Percentiles rank a stretch among this genome's conserved stretches.
These are phyloP conservation scores for Daedalea quercina DNA, from an alignment of 768 basidiomycete species.

Conservation along the genomic window DNA sequence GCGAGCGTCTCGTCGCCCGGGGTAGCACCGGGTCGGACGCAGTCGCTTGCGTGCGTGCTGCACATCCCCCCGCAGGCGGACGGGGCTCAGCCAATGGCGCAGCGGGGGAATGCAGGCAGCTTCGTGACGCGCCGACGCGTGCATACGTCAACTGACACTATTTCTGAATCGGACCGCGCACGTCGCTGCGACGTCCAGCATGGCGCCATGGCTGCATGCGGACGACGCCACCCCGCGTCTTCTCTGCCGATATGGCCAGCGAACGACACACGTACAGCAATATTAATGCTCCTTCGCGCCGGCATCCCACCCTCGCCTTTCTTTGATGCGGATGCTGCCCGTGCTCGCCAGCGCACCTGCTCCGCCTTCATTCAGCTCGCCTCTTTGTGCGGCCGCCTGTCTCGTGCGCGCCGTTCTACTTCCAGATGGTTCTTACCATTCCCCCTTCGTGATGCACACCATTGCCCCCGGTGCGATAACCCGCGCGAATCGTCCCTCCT, in stretches of 20 bases:
- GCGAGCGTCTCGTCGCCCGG: neutral
- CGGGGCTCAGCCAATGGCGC: too few species aligned
- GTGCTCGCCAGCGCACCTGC: slow-evolving; percentile 1
- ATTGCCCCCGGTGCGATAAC: neutral
- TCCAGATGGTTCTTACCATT: neutral
- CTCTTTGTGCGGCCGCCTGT: neutral
- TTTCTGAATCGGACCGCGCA: neutral
- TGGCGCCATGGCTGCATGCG: neutral
- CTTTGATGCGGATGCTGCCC: neutral
- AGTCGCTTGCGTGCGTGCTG: neutral
- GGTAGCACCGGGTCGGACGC: neutral
- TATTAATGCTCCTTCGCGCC: neutral
- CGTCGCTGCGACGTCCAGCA: neutral
- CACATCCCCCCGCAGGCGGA: too few species aligned
- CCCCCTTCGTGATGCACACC: neutral
- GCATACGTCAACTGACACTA: neutral
- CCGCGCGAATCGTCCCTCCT: neutral
- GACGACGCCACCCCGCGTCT: neutral
- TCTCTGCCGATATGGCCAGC: neutral
- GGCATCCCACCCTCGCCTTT: neutral
- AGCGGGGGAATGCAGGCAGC: too few species aligned
- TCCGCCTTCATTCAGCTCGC: neutral
- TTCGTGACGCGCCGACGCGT: neutral
- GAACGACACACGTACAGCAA: too few species aligned
- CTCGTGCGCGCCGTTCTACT: neutral